phyloP scores from a whole-genome alignment of 495 filamentous ascomycete species.

The Glonium stellatum region DNA sequence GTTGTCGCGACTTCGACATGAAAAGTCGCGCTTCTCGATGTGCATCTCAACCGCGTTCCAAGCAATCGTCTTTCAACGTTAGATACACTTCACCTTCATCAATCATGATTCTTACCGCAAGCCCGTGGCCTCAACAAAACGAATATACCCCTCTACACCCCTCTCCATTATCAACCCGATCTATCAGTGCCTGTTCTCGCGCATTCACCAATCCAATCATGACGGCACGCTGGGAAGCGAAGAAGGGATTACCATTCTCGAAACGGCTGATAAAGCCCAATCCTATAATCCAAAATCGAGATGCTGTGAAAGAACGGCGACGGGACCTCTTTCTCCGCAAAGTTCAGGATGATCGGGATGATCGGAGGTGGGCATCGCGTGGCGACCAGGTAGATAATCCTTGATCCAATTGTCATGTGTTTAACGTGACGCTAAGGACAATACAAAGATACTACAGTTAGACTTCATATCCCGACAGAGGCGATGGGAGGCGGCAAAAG shows the following conservation, averaged over 20 bases:
- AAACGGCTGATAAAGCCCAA: conserved; percentile 35
- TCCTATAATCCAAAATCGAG: conserved; percentile 29
- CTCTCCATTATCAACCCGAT: conserved; percentile 36
- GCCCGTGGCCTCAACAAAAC: conserved; percentile 10
- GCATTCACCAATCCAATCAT: conserved; percentile 15
- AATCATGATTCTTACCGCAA: conserved; percentile 20
- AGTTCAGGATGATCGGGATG: conserved; percentile 64
- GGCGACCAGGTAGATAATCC: conserved; percentile 60
- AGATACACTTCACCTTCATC: neutral
- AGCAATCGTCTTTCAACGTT: too few relatives aligned
- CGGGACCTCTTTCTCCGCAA: conserved; percentile 67
- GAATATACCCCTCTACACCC: conserved; percentile 23
- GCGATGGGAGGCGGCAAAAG: conserved; percentile 42
- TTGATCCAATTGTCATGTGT: conserved; percentile 2
- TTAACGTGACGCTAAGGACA: neutral
- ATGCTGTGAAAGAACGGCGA: conserved; percentile 47
- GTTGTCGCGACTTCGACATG: too few relatives aligned
- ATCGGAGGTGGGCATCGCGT: conserved; percentile 56
- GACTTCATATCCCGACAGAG: conserved; percentile 42
- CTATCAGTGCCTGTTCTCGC: conserved; percentile 30
- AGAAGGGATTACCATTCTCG: conserved; percentile 26
- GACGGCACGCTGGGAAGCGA: neutral
- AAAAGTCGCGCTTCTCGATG: too few relatives aligned
- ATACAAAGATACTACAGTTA: conserved; percentile 40
- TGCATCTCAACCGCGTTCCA: too few relatives aligned